phyloP scores from a whole-genome alignment of 1,284 basidiomycete species.

The Anthracocystis setariae region DNA sequence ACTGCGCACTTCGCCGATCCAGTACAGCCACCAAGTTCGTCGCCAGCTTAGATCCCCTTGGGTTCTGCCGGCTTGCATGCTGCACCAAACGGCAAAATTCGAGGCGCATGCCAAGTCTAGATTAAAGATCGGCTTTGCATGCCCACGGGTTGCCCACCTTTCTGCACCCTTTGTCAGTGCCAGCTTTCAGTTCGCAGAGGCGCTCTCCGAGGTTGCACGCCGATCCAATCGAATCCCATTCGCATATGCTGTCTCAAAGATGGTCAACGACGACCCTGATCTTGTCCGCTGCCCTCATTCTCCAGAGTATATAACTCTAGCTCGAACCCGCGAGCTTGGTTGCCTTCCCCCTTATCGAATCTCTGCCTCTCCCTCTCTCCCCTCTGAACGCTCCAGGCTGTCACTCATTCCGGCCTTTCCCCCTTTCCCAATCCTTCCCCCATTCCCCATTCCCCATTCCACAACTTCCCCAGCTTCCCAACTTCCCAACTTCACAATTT shows the following conservation, averaged over 20 bases:
- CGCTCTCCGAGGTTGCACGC: not conserved
- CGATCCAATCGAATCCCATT: too few species aligned
- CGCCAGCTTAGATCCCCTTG: not conserved
- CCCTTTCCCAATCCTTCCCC: not conserved
- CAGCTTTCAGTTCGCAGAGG: not conserved
- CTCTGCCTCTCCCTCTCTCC: conserved; percentile 11
- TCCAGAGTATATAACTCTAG: conserved; percentile 27
- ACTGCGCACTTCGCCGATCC: conserved; percentile 4
- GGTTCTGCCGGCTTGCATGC: not conserved
- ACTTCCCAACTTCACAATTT: not conserved
- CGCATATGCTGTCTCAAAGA: not conserved
- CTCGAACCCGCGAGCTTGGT: not conserved
- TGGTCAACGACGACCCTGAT: not conserved
- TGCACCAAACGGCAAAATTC: not conserved
- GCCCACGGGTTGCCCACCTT: not conserved
- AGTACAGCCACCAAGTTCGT: conserved; percentile 1
- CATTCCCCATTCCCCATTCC: conserved; percentile 7
- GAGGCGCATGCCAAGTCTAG: conserved; percentile 2
- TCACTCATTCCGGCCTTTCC: conserved; percentile 43
- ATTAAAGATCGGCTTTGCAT: not conserved
- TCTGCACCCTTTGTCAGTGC: not conserved
- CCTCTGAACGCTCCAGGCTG: conserved; percentile 16
- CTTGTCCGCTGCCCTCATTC: not conserved
- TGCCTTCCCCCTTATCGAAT: conserved; percentile 5
- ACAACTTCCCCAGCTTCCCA: too few species aligned